Evolutionary conservation across 2,329 filamentous ascomycete species (phyloP).

Genomic region (Penicillium fuscoglaucum): DNA sequence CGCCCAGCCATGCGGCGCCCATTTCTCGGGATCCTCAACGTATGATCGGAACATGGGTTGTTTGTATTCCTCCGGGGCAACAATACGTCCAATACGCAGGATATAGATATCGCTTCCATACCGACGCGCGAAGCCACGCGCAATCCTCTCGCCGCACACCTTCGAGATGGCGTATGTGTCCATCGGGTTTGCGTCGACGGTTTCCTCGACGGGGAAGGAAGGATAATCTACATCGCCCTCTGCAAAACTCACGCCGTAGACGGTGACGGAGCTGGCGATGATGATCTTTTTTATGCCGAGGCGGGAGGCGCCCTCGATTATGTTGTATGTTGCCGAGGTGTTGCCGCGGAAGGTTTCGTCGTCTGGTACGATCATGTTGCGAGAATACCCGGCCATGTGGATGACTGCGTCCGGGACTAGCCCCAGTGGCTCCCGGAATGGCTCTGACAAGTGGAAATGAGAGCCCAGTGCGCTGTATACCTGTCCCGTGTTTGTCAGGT

Average conservation of each 20-base stretch:
- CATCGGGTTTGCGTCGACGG: constrained; percentile 60
- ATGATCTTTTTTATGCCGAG: constrained; percentile 63
- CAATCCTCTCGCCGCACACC: constrained; percentile 59
- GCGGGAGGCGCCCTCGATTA: constrained; percentile 63
- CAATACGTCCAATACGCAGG: constrained; percentile 61
- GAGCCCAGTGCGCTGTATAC: constrained; percentile 58
- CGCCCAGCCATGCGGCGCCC: constrained; percentile 61
- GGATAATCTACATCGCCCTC: constrained; percentile 59
- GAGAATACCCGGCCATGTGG: constrained; percentile 61
- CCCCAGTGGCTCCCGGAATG: constrained; percentile 39
- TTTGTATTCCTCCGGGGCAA: constrained; percentile 62
- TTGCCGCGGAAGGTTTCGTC: constrained; percentile 61
- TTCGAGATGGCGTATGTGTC: constrained; percentile 64
- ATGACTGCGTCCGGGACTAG: constrained; percentile 60
- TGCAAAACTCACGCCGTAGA: constrained; percentile 63
- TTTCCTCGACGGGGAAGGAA: constrained; percentile 60
- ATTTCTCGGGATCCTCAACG: constrained; percentile 51
- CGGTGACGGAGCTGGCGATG: constrained; percentile 60
- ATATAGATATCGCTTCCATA: constrained; percentile 61
- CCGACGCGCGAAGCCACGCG: constrained; percentile 57
- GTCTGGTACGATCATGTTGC: constrained; percentile 63
- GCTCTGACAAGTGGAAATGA: constrained; percentile 55
- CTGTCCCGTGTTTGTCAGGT: constrained; percentile 57
- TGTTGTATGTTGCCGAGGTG: constrained; percentile 59
- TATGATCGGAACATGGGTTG: constrained; percentile 52